Evolutionary conservation across 2,329 filamentous ascomycete species (phyloP).

Genomic region (Polychaeton citri): DNA sequence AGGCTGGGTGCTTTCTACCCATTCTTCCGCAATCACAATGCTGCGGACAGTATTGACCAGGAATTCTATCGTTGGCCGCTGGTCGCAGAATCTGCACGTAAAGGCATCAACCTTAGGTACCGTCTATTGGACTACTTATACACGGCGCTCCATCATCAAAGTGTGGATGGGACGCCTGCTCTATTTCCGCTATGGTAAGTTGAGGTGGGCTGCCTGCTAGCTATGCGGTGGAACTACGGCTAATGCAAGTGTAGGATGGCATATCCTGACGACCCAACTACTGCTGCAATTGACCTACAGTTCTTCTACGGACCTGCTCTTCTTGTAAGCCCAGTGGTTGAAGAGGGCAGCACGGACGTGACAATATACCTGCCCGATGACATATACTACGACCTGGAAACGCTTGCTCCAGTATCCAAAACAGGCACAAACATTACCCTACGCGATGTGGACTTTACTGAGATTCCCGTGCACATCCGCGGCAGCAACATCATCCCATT

Average conservation of each 20-base stretch:
- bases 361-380: conserved; percentile 45
- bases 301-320: conserved; percentile 47
- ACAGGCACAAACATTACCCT: conserved; percentile 31
- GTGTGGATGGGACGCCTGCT: conserved; percentile 47
- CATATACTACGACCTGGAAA: conserved; percentile 48
- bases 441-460: conserved; percentile 32
- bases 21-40: conserved; percentile 65
- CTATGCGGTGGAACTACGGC: no score
- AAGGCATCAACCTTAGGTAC: conserved; percentile 63
- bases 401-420: conserved; percentile 33
- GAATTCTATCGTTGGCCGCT: conserved; percentile 60
- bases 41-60: conserved; percentile 39
- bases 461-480: conserved; percentile 55
- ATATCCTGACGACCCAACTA: conserved; percentile 46
- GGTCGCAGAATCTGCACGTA: conserved; percentile 51
- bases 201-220: no score
- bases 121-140: conserved; percentile 68
- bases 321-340: conserved; percentile 43
- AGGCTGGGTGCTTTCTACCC: conserved; percentile 56
- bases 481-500: conserved; percentile 53
- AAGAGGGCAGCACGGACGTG: conserved; percentile 38
- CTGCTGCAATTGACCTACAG: conserved; percentile 39
- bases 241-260: conserved; percentile 49
- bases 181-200: conserved; percentile 62
- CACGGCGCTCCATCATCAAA: conserved; percentile 52